Conservation (phyloP, 345 rosid genomes). For the Salix udensis region DNA sequence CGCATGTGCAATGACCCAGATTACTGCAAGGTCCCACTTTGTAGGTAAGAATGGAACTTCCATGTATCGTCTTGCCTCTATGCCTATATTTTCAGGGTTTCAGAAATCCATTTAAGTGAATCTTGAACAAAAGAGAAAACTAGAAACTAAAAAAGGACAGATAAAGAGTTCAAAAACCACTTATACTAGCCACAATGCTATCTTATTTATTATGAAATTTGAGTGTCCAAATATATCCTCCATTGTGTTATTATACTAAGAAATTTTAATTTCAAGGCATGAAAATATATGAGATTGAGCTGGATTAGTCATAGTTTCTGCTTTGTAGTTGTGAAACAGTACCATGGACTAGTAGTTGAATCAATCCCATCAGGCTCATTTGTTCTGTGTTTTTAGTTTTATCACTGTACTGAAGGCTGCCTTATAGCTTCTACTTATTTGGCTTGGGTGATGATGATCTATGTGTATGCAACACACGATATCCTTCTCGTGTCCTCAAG, state of each 20-base stretch:
- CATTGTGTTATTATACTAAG: neutral
- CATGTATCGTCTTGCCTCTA: neutral
- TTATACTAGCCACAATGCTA: neutral
- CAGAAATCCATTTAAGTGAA: neutral
- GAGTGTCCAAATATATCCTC: neutral
- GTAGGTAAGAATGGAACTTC: slow-evolving; percentile 46
- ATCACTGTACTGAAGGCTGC: neutral
- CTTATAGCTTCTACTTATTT: neutral
- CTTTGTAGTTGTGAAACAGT: neutral
- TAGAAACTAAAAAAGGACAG: neutral
- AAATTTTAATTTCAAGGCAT: neutral
- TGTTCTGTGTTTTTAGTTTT: neutral
- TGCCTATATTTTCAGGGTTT: neutral
- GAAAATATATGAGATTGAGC: neutral
- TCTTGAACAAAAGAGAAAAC: neutral
- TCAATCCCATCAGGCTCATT: neutral
- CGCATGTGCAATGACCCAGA: slow-evolving; percentile 68
- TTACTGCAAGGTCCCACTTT: slow-evolving; percentile 80
- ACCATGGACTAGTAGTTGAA: neutral
- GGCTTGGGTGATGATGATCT: neutral
- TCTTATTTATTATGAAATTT: neutral
- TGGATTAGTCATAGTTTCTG: no score
- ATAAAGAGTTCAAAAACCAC: neutral
- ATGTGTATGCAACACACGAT: no score
- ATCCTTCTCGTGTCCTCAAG: no score